Conservation (phyloP, 2,329 filamentous ascomycete species). For the Blastomyces emzantsi region DNA sequence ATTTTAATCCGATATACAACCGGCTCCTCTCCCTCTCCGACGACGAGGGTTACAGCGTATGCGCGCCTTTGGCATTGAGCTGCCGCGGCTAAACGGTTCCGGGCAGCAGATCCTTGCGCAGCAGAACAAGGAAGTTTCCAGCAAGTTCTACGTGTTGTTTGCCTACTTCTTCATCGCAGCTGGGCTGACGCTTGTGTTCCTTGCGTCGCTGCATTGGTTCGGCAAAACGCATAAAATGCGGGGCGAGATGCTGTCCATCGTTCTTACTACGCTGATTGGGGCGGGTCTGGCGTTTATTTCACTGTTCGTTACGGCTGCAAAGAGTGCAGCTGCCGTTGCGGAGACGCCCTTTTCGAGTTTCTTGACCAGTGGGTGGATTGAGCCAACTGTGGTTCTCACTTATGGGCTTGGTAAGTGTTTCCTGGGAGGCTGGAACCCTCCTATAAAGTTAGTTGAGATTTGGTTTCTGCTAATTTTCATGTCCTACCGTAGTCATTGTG, state of each 20-base stretch:
- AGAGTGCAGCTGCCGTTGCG: background rate
- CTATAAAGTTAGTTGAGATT: too few species aligned
- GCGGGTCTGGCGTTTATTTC: conserved; percentile 12
- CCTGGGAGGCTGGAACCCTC: too few species aligned
- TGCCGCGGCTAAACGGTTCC: background rate
- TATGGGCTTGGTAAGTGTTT: conserved; percentile 3
- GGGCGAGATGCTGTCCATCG: conserved; percentile 17
- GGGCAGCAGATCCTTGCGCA: background rate
- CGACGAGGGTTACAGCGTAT: too few species aligned
- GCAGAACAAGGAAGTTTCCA: conserved; percentile 24
- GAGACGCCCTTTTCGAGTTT: background rate
- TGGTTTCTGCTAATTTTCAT: background rate
- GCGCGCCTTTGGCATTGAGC: conserved; percentile 13
- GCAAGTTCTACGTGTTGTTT: conserved; percentile 22
- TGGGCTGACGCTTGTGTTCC: conserved; percentile 28
- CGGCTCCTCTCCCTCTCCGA: background rate
- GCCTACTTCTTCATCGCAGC: conserved; percentile 33
- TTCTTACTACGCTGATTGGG: conserved; percentile 10
- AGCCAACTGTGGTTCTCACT: conserved; percentile 11
- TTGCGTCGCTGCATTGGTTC: conserved; percentile 24
- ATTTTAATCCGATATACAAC: conserved; percentile 12
- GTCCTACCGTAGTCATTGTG: background rate
- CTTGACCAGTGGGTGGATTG: conserved; percentile 11
- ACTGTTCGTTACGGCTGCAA: conserved; percentile 7
- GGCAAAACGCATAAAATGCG: conserved; percentile 18